These are phyloP conservation scores for Suillus subalutaceus DNA, from an alignment of 768 basidiomycete species.

Conservation along the genomic window DNA sequence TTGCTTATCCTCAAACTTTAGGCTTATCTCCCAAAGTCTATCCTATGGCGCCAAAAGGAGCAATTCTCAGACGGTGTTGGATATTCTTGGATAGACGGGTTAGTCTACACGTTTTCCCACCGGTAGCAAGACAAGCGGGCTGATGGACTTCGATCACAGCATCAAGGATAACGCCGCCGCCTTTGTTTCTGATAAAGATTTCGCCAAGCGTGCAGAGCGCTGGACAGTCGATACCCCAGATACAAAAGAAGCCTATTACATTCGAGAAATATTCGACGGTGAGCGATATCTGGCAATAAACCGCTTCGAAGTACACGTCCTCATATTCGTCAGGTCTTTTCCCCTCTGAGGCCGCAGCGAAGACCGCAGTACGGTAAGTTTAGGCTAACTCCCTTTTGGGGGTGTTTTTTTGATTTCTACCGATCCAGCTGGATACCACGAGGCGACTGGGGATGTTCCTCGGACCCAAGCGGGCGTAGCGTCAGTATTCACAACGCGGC, in stretches of 20 bases:
- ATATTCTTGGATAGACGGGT: conserved; percentile 99
- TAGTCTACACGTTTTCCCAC: conserved; percentile 21
- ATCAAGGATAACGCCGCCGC: conserved; percentile 87
- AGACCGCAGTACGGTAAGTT: conserved; percentile 86
- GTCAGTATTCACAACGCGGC: conserved; percentile 96
- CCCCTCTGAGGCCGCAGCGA: conserved; percentile 83
- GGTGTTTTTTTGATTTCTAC: conserved; percentile 16
- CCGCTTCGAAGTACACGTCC: conserved; percentile 6
- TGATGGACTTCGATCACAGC: conserved; percentile 39
- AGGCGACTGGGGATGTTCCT: conserved; percentile 94
- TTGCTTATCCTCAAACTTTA: conserved; percentile 30
- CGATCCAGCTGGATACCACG: conserved; percentile 83
- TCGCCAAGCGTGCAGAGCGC: conserved; percentile 69
- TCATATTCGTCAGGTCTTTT: conserved; percentile 59
- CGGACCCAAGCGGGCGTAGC: conserved; percentile 94
- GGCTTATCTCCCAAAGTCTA: conserved; percentile 92
- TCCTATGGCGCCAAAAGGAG: conserved; percentile 99
- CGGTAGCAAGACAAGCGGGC: conserved; percentile 3
- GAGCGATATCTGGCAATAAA: conserved; percentile 15
- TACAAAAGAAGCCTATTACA: conserved; percentile 95
- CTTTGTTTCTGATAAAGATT: conserved; percentile 79
- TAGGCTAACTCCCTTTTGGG: conserved; percentile 14
- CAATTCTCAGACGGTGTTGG: conserved; percentile 99
- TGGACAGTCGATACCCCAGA: conserved; percentile 85
- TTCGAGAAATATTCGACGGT: conserved; percentile 92